Conservation (phyloP, 768 basidiomycete genomes). For the Steccherinum ochraceum region DNA sequence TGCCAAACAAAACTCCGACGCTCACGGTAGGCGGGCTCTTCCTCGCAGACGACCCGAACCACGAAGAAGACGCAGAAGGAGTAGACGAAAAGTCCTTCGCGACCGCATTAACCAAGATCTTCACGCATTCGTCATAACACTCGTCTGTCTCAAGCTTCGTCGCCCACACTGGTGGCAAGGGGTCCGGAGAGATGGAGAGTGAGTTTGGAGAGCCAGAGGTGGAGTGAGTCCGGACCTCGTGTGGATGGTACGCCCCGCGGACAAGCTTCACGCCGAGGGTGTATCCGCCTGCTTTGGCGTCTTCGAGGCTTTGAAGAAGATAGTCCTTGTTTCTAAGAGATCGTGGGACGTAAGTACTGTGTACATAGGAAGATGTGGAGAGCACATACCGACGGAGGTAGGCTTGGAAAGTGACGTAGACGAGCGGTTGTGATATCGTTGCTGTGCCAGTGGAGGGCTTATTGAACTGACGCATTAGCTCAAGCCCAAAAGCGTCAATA, state of each 20-base stretch:
- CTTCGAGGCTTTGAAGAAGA: conserved; percentile 54
- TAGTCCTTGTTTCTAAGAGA: conserved; percentile 73
- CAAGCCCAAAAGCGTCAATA: conserved; percentile 70
- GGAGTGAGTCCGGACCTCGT: conserved; percentile 54
- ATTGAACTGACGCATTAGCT: conserved; percentile 78
- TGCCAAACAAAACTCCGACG: conserved; percentile 79
- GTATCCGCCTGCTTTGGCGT: conserved; percentile 62
- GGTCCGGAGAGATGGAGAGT: conserved; percentile 51
- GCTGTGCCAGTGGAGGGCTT: conserved; percentile 19
- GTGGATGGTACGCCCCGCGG: conserved; percentile 84
- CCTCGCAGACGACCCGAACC: background rate
- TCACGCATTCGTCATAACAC: conserved; percentile 61
- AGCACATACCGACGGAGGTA: conserved; percentile 64
- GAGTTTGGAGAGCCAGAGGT: conserved; percentile 17
- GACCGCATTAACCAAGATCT: conserved; percentile 49
- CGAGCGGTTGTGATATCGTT: conserved; percentile 55
- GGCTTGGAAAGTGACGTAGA: conserved; percentile 87
- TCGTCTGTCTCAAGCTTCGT: conserved; percentile 67
- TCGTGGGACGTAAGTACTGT: background rate
- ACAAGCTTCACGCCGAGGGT: conserved; percentile 89
- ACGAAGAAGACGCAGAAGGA: background rate
- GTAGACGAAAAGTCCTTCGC: conserved; percentile 38
- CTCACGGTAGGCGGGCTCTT: conserved; percentile 5
- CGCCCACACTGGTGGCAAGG: conserved; percentile 60
- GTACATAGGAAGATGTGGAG: too few relatives aligned